A percentile compares a stretch with the other conserved stretches of the same genome.
Evolutionary conservation across 106 monocot genomes (phyloP).

Genomic region (Hemerocallis citrina): DNA sequence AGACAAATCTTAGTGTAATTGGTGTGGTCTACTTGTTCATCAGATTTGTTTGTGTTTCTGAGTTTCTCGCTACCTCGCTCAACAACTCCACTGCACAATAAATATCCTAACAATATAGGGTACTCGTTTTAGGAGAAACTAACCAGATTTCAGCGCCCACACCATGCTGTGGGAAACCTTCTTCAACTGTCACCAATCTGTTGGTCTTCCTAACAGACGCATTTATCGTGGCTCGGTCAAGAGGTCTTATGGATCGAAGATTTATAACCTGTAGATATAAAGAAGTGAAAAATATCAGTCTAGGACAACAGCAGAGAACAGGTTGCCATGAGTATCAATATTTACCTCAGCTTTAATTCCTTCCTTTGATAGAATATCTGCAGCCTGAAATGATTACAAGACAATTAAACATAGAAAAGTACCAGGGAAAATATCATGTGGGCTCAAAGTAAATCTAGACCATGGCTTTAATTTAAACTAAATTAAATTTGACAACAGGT

Average conservation of each 20-base stretch:
- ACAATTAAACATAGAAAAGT: not conserved
- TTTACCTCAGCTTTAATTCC: constrained; percentile 68
- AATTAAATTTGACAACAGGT: not conserved
- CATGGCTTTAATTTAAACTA: not conserved
- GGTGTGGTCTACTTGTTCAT: too few relatives aligned
- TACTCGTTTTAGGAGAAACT: constrained; percentile 8
- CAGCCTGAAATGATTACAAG: constrained; percentile 33
- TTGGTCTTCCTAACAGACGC: constrained; percentile 88
- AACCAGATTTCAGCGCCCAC: constrained; percentile 84
- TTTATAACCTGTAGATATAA: constrained; percentile 56
- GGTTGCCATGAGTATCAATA: not conserved
- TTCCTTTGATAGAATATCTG: constrained; percentile 63
- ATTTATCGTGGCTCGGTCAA: constrained; percentile 77
- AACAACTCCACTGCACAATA: too few relatives aligned
- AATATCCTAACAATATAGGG: too few relatives aligned
- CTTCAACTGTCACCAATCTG: constrained; percentile 80
- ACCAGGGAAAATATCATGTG: not conserved
- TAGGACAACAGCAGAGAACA: not conserved
- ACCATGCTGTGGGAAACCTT: constrained; percentile 90
- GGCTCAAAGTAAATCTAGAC: not conserved
- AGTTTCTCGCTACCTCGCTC: too few relatives aligned
- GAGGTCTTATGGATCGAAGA: constrained; percentile 77
- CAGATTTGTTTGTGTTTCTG: too few relatives aligned
- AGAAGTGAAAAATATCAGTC: not conserved
- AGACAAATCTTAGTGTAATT: too few relatives aligned